phyloP scores from a whole-genome alignment of 768 basidiomycete genomes.

The Auricularia cornea region DNA sequence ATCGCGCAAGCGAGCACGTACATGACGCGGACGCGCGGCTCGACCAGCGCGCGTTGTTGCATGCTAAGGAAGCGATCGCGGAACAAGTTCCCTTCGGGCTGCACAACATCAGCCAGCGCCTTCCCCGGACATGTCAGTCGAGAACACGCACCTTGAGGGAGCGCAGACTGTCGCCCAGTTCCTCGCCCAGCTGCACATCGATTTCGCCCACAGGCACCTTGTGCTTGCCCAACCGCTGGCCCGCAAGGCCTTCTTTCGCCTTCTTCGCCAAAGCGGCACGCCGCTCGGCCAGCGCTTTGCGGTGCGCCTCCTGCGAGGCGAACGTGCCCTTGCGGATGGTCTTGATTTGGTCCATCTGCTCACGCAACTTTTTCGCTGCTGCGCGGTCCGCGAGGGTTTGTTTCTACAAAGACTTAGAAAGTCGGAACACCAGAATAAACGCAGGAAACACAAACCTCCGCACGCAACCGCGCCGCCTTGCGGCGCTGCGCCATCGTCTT shows the following conservation, averaged over 20 bases:
- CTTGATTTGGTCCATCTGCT: constrained; percentile 50
- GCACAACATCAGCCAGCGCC: not conserved
- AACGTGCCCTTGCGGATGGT: constrained; percentile 36
- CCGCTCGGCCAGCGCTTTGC: constrained; percentile 22
- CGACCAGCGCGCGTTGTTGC: constrained; percentile 79
- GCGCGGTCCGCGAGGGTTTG: constrained; percentile 51
- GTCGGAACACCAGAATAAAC: not conserved
- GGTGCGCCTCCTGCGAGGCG: constrained; percentile 32
- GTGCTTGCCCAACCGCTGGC: constrained; percentile 74
- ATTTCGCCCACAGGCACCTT: constrained; percentile 57
- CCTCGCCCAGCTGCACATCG: constrained; percentile 86
- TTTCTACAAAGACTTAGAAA: constrained; percentile 38
- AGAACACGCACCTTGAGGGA: constrained; percentile 74
- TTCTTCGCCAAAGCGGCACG: constrained; percentile 39
- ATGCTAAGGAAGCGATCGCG: constrained; percentile 80
- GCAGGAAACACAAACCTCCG: constrained; percentile 46
- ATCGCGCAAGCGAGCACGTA: constrained; percentile 28
- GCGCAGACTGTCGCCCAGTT: constrained; percentile 76
- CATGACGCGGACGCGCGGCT: constrained; percentile 77
- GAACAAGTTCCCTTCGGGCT: constrained; percentile 95
- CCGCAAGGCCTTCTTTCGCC: constrained; percentile 54
- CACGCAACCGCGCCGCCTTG: constrained; percentile 53
- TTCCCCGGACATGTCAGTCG: not conserved
- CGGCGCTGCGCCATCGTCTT: constrained; percentile 62
- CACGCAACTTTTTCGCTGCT: constrained; percentile 50